Evolutionary conservation across 495 filamentous ascomycete species (phyloP).

Genomic region (Geopyxis carbonaria): DNA sequence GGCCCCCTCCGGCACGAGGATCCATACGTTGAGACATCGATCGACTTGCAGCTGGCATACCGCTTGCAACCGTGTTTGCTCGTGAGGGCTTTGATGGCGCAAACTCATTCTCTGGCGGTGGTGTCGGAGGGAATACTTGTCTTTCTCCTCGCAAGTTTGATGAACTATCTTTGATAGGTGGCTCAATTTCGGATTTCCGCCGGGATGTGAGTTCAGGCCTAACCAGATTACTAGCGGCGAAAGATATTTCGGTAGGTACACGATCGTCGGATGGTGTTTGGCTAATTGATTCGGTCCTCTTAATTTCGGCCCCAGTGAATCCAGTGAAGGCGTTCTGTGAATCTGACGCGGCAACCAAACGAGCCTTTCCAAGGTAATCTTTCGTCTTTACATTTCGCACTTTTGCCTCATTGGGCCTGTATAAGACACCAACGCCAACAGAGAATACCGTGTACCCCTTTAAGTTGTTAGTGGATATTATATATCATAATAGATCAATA

Average conservation of each 20-base stretch:
- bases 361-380: constrained; percentile 88
- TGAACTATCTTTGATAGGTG: constrained; percentile 1
- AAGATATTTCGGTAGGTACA: constrained; percentile 62
- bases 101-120: constrained; percentile 68
- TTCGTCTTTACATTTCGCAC: constrained; percentile 95
- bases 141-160: constrained; percentile 32
- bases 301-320: constrained; percentile 57
- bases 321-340: constrained; percentile 57
- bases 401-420: constrained; percentile 91
- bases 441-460: constrained; percentile 98
- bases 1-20: constrained; percentile 14
- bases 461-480: constrained; percentile 2
- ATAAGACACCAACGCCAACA: constrained; percentile 87
- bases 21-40: constrained; percentile 24
- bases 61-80: constrained; percentile 20
- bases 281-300: constrained; percentile 33
- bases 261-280: constrained; percentile 49
- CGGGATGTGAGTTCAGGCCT: constrained; percentile 57
- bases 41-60: constrained; percentile 1
- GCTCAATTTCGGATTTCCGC: constrained; percentile 4
- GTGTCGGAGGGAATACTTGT: constrained; percentile 87
- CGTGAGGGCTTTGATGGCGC: constrained; percentile 17
- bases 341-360: constrained; percentile 84
- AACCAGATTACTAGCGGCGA: constrained; percentile 77
- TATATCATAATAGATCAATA: no score